These are phyloP conservation scores for Eruca vesicaria DNA, from an alignment of 441 rosid species.

Conservation along the genomic window DNA sequence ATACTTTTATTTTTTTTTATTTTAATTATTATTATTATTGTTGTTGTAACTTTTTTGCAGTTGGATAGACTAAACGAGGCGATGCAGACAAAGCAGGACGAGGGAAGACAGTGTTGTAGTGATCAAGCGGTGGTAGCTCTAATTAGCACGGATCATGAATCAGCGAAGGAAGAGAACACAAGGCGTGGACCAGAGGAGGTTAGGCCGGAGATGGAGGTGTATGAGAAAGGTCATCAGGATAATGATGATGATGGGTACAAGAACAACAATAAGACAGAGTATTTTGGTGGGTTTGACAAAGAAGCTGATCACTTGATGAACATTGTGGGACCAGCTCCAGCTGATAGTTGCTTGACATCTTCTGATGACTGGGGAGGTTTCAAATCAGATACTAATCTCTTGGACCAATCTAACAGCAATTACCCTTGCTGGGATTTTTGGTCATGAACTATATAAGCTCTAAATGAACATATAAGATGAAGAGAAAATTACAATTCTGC, in stretches of 20 bases:
- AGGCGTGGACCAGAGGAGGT: conserved; percentile 23
- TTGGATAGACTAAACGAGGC: conserved; percentile 54
- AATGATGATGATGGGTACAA: conserved; percentile 25
- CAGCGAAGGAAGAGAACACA: conserved; percentile 43
- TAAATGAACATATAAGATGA: not conserved
- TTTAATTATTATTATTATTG: too few relatives aligned
- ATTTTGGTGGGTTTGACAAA: conserved; percentile 58
- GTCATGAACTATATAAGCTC: conserved; percentile 42
- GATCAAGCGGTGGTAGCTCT: conserved; percentile 27
- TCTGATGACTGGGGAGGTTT: conserved; percentile 75
- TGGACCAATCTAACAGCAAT: conserved; percentile 49
- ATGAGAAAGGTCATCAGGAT: conserved; percentile 24
- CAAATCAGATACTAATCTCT: conserved; percentile 52
- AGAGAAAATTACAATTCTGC: not conserved
- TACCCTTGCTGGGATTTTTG: conserved; percentile 88
- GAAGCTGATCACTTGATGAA: conserved; percentile 49
- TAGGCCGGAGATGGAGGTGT: conserved; percentile 39
- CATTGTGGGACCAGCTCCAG: conserved; percentile 57
- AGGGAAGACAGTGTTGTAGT: conserved; percentile 36
- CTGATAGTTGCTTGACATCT: conserved; percentile 71
- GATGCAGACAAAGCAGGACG: conserved; percentile 39
- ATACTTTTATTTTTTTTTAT: too few relatives aligned
- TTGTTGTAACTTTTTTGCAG: conserved; percentile 35
- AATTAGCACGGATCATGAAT: conserved; percentile 47
- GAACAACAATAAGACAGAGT: conserved; percentile 49